These are phyloP conservation scores for Psophocarpus tetragonolobus DNA, from an alignment of 306 rosid species.

Conservation along the genomic window DNA sequence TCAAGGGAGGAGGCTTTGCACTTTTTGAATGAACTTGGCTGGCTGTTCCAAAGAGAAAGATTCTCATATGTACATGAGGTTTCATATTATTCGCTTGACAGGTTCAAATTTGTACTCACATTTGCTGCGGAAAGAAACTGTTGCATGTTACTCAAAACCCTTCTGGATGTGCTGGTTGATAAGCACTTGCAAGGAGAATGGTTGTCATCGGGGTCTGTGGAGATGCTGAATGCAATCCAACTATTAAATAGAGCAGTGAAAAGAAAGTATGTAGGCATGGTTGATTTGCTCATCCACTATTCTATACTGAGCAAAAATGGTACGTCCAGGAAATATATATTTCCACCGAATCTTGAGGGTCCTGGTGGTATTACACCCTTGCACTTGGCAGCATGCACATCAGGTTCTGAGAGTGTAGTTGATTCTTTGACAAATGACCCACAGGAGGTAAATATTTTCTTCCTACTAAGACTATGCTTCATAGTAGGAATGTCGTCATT, in stretches of 20 bases:
- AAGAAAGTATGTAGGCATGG: conserved; percentile 68
- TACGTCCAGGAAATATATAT: conserved; percentile 52
- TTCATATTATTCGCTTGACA: conserved; percentile 59
- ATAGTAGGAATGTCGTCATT: not conserved
- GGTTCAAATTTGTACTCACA: conserved; percentile 74
- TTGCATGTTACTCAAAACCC: conserved; percentile 64
- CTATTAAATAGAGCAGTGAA: conserved; percentile 81
- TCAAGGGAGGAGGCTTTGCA: conserved; percentile 75
- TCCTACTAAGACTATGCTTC: not conserved
- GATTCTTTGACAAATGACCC: conserved; percentile 84
- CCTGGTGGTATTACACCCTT: conserved; percentile 86
- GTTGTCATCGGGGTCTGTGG: conserved; percentile 55
- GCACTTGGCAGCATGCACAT: conserved; percentile 86
- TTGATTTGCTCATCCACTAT: conserved; percentile 72
- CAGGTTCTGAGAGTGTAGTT: conserved; percentile 62
- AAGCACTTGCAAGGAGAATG: conserved; percentile 52
- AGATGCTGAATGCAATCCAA: conserved; percentile 72
- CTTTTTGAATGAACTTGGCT: conserved; percentile 89
- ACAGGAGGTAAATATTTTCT: conserved; percentile 58
- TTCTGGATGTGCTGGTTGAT: conserved; percentile 67
- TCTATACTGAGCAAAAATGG: conserved; percentile 40
- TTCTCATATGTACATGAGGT: conserved; percentile 41
- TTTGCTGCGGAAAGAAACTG: conserved; percentile 79
- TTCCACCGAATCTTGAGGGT: conserved; percentile 77
- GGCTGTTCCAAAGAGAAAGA: conserved; percentile 82